Evolutionary conservation across 1,139 yeast genomes (phyloP).

Genomic region (Meyerozyma carpophila): DNA sequence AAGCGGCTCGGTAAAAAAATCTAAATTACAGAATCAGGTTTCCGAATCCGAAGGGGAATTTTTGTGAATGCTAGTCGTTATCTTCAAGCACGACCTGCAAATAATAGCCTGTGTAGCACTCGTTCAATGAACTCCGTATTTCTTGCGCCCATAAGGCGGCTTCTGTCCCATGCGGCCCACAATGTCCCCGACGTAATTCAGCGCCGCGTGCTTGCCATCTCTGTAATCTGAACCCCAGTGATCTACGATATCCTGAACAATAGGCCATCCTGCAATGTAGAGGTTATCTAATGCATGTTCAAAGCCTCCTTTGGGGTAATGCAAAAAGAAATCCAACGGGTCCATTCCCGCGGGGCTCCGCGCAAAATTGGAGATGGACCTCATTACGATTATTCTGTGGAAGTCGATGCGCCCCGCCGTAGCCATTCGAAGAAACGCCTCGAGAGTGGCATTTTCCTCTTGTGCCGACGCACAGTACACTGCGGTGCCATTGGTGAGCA

Average conservation of each 20-base stretch:
- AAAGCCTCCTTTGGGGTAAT: slow-evolving; percentile 49
- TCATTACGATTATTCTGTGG: slow-evolving; percentile 53
- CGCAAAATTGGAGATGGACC: slow-evolving; percentile 60
- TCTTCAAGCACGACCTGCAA: too few species aligned
- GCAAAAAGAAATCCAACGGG: slow-evolving; percentile 47
- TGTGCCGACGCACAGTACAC: slow-evolving; percentile 60
- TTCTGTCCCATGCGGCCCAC: slow-evolving; percentile 43
- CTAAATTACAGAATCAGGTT: too few species aligned
- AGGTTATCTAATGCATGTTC: slow-evolving; percentile 47
- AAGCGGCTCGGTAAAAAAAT: too few species aligned
- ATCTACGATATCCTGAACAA: slow-evolving; percentile 45
- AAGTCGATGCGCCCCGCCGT: slow-evolving; percentile 51
- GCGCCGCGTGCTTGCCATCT: slow-evolving; percentile 32
- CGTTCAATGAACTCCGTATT: slow-evolving; percentile 5
- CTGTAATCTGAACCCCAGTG: slow-evolving; percentile 49
- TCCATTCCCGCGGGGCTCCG: slow-evolving; percentile 47
- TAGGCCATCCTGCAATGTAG: slow-evolving; percentile 50
- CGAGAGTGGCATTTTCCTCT: slow-evolving; percentile 65
- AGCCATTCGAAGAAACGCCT: slow-evolving; percentile 52
- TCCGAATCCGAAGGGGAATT: too few species aligned
- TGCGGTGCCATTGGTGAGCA: slow-evolving; percentile 57
- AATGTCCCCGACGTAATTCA: slow-evolving; percentile 57
- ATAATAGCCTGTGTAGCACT: too few species aligned
- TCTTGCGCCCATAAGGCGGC: slow-evolving; percentile 10
- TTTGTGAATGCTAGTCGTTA: too few species aligned